These are phyloP conservation scores for Talaromyces marneffei DNA, from an alignment of 2,329 filamentous ascomycete genomes.

Conservation along the genomic window DNA sequence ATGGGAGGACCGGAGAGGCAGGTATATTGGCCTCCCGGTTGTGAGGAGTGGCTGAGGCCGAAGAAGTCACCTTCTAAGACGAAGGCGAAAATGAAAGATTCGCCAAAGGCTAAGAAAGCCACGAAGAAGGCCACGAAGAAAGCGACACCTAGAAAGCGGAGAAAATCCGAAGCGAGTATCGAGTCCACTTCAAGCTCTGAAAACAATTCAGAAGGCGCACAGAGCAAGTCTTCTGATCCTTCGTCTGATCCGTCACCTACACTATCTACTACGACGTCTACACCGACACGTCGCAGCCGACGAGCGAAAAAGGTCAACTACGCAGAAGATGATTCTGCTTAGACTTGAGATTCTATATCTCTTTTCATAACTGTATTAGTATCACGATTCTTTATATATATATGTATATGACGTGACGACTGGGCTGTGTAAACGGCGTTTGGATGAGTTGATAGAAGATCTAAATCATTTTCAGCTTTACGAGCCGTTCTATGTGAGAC, in stretches of 20 bases:
- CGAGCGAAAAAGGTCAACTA: constrained; percentile 33
- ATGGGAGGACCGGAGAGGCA: constrained; percentile 80
- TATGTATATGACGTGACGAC: background rate
- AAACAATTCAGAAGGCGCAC: constrained; percentile 3
- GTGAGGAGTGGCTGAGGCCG: constrained; percentile 84
- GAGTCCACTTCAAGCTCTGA: constrained; percentile 21
- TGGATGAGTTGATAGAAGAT: background rate
- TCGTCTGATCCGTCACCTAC: background rate
- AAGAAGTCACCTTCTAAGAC: constrained; percentile 30
- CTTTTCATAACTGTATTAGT: background rate
- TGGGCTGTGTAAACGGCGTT: background rate
- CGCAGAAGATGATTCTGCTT: constrained; percentile 26
- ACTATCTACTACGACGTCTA: background rate
- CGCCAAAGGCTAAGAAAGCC: background rate
- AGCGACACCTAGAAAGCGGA: constrained; percentile 27
- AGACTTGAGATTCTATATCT: background rate
- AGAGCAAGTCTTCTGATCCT: background rate
- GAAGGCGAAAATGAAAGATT: background rate
- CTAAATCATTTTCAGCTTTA: too few species aligned
- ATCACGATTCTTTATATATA: background rate
- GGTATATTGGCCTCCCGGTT: constrained; percentile 85
- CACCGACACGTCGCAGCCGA: constrained; percentile 20
- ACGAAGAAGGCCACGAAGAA: background rate
- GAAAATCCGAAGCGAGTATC: constrained; percentile 24
- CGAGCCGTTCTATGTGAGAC: too few species aligned